phyloP scores from a whole-genome alignment of 306 rosid genomes.

The Rosa rugosa region DNA sequence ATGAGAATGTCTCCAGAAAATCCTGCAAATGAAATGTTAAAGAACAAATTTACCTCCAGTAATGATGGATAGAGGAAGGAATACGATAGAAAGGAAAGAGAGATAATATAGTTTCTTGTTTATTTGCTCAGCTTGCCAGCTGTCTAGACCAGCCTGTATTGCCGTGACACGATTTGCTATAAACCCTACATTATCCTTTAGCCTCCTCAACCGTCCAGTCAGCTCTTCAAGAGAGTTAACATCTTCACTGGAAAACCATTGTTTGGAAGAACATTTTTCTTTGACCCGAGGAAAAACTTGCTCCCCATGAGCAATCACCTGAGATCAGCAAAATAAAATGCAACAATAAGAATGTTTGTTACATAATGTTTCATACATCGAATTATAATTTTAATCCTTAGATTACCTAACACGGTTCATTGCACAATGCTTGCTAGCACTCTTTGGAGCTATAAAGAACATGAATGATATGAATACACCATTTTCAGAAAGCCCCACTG shows the following conservation, averaged over 20 bases:
- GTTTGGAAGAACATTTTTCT: constrained; percentile 85
- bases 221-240: constrained; percentile 75
- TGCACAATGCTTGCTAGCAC: background rate
- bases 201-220: constrained; percentile 75
- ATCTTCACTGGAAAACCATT: constrained; percentile 75
- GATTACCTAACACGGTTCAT: background rate
- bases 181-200: constrained; percentile 93
- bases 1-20: background rate
- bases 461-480: constrained; percentile 6
- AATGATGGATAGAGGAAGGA: constrained; percentile 85
- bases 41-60: constrained; percentile 66
- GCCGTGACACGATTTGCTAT: constrained; percentile 86
- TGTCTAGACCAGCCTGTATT: constrained; percentile 90
- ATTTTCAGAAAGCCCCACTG: background rate
- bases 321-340: constrained; percentile 23
- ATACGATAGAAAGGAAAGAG: constrained; percentile 82
- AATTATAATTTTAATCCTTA: constrained; percentile 10
- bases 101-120: constrained; percentile 88
- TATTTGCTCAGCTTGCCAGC: constrained; percentile 95
- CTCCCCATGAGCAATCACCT: constrained; percentile 93
- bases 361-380: constrained; percentile 17
- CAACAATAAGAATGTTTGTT: constrained; percentile 24
- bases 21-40: background rate
- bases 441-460: background rate
- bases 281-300: constrained; percentile 90